A percentile compares a stretch with the other conserved stretches of the same genome.
These are phyloP conservation scores for Plantago major DNA, from an alignment of 257 asterid genomes.

Conservation along the genomic window DNA sequence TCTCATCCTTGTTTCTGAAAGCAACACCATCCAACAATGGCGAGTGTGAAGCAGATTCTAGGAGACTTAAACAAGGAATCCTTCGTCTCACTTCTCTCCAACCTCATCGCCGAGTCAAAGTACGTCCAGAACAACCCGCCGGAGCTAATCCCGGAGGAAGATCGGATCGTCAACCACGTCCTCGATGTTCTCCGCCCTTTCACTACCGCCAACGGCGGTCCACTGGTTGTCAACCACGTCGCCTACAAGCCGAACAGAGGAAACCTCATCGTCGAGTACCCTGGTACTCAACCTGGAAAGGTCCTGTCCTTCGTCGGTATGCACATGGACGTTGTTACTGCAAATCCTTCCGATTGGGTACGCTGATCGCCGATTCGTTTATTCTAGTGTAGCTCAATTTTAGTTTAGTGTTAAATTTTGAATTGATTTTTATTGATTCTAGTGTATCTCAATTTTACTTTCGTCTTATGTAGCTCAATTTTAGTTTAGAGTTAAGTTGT, in stretches of 20 bases:
- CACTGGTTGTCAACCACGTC: constrained; percentile 69
- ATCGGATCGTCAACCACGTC: constrained; percentile 78
- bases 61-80: constrained; percentile 76
- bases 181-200: constrained; percentile 68
- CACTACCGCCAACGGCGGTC: constrained; percentile 79
- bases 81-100: constrained; percentile 55
- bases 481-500: neutral
- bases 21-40: constrained; percentile 28
- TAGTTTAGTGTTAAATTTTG: neutral
- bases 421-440: neutral
- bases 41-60: constrained; percentile 35
- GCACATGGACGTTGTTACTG: constrained; percentile 99
- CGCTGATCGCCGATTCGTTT: neutral
- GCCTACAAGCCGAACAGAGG: constrained; percentile 90
- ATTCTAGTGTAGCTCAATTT: neutral
- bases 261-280: constrained; percentile 91
- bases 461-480: too few relatives aligned
- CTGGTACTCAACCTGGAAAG: constrained; percentile 76
- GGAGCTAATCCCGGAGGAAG: constrained; percentile 91
- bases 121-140: constrained; percentile 95
- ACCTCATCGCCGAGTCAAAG: constrained; percentile 85
- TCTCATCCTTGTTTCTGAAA: neutral
- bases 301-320: constrained; percentile 88
- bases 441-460: neutral
- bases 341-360: constrained; percentile 91